phyloP scores from a whole-genome alignment of 2,329 filamentous ascomycete genomes.

The Cladosporium sp. region DNA sequence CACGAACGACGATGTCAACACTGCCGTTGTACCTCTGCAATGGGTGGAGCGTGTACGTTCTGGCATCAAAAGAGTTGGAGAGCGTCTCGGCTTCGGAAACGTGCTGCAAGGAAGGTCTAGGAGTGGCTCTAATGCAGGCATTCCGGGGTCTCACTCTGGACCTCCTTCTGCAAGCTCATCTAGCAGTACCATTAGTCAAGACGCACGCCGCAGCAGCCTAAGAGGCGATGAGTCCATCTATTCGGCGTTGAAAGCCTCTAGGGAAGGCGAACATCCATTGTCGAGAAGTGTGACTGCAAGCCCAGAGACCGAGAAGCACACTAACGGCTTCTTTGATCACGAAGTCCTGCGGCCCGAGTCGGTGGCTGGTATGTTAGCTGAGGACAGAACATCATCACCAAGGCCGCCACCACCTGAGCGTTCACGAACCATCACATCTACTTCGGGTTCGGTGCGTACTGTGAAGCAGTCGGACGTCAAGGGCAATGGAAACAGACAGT shows the following conservation, averaged over 20 bases:
- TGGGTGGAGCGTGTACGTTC: slow-evolving; percentile 81
- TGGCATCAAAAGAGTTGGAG: slow-evolving; percentile 59
- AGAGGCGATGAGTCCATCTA: slow-evolving; percentile 56
- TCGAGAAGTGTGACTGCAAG: slow-evolving; percentile 70
- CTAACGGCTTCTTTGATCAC: slow-evolving; percentile 19
- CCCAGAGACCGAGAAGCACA: slow-evolving; percentile 45
- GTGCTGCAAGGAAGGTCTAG: slow-evolving; percentile 43
- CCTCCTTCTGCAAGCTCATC: slow-evolving; percentile 51
- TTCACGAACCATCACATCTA: slow-evolving; percentile 38
- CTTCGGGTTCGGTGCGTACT: slow-evolving; percentile 42
- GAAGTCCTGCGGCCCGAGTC: slow-evolving; percentile 9
- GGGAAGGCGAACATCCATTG: slow-evolving; percentile 64
- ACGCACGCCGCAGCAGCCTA: slow-evolving; percentile 54
- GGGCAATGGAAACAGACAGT: slow-evolving; percentile 20
- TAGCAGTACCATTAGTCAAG: slow-evolving; percentile 52
- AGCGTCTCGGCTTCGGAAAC: slow-evolving; percentile 36
- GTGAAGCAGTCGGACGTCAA: slow-evolving; percentile 39
- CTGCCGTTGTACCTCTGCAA: slow-evolving; percentile 83
- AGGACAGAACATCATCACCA: slow-evolving; percentile 17
- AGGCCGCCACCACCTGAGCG: slow-evolving; percentile 34
- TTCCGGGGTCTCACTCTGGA: slow-evolving; percentile 43
- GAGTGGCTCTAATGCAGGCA: slow-evolving; percentile 37
- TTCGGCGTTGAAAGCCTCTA: slow-evolving; percentile 46
- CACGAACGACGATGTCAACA: slow-evolving; percentile 82
- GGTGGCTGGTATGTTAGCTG: not conserved